Percentiles rank a stretch among this genome's conserved stretches.
phyloP scores from a whole-genome alignment of 768 basidiomycete species.

The Amylocystis lapponica region DNA sequence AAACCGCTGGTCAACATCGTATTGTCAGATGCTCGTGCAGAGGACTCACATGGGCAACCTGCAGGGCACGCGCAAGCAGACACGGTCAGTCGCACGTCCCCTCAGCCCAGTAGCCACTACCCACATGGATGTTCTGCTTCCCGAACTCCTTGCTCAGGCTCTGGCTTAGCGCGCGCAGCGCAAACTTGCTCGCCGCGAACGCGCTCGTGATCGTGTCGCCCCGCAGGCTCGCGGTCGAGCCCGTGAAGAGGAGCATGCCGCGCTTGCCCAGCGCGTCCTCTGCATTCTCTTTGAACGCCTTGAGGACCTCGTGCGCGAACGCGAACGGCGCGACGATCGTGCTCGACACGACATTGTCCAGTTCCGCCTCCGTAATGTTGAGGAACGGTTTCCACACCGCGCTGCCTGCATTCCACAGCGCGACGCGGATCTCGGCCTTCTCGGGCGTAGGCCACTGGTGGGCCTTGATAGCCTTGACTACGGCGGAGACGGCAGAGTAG shows the following conservation, averaged over 20 bases:
- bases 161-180: constrained; percentile 35
- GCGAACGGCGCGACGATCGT: constrained; percentile 36
- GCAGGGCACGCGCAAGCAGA: neutral
- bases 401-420: constrained; percentile 34
- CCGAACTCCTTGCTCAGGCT: constrained; percentile 40
- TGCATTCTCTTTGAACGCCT: constrained; percentile 27
- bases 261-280: constrained; percentile 28
- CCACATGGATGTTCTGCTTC: constrained; percentile 38
- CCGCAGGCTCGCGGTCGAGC: constrained; percentile 35
- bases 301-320: constrained; percentile 30
- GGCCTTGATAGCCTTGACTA: constrained; percentile 28
- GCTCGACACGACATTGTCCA: constrained; percentile 22
- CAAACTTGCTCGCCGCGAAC: constrained; percentile 38
- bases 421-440: constrained; percentile 30
- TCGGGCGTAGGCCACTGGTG: constrained; percentile 23
- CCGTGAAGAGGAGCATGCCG: constrained; percentile 39
- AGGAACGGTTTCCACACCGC: constrained; percentile 35
- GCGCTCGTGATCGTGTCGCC: constrained; percentile 34
- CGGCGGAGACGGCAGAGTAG: constrained; percentile 23
- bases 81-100: constrained; percentile 6
- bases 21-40: neutral
- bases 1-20: neutral
- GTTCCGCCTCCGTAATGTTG: constrained; percentile 31
- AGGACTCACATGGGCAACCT: constrained; percentile 62
- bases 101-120: constrained; percentile 3